A percentile compares a stretch with the other conserved stretches of the same genome.
Conservation (phyloP, 208 protist species). For the Naegleria fowleri region DNA sequence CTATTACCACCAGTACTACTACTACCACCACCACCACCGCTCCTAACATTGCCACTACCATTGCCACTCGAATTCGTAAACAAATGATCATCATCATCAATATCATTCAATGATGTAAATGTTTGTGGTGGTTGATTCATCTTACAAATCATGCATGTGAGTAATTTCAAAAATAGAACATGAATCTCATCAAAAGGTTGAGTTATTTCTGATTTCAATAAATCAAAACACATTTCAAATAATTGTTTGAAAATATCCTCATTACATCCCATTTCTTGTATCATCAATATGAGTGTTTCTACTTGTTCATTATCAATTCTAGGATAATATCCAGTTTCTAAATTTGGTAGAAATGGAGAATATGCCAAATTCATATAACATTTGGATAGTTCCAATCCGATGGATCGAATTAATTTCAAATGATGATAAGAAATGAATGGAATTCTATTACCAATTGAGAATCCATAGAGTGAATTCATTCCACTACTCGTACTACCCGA, state of each 20-base stretch:
- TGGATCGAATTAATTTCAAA: background rate
- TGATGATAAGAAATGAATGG: slow-evolving; percentile 6
- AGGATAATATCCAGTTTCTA: background rate
- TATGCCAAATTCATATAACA: slow-evolving; percentile 22
- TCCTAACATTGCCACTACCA: too few relatives aligned
- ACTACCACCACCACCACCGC: too few relatives aligned
- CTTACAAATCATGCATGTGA: background rate
- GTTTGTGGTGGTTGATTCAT: background rate
- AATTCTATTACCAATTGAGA: background rate
- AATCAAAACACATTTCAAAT: slow-evolving; percentile 13
- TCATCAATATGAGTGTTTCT: slow-evolving; percentile 6
- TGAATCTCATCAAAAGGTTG: background rate
- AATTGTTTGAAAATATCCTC: background rate
- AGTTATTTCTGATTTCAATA: background rate
- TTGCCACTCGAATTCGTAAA: too few relatives aligned
- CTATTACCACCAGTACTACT: too few relatives aligned
- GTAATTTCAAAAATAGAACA: background rate
- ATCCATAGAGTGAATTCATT: background rate
- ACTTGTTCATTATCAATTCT: slow-evolving; percentile 20
- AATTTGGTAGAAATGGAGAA: background rate
- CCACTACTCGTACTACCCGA: background rate
- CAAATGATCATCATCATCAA: background rate
- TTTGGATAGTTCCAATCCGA: background rate
- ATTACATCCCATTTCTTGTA: background rate
- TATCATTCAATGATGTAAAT: background rate